Conservation (phyloP, 2,329 filamentous ascomycete species). For the Diaporthe citri region DNA sequence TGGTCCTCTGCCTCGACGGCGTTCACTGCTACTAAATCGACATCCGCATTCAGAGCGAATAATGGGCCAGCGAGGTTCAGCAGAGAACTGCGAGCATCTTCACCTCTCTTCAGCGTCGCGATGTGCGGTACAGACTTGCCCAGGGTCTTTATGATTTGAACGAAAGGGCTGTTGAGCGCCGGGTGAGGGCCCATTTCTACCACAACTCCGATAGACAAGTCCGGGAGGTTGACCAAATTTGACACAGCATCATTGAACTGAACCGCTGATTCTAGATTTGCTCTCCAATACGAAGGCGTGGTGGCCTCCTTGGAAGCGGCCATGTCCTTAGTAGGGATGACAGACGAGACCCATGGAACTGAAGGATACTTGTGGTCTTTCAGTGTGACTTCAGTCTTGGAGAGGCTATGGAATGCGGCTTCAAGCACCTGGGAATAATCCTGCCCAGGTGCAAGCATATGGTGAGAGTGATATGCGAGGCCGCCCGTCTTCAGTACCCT, state of each 20-base stretch:
- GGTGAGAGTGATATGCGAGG: neutral
- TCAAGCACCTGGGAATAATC: neutral
- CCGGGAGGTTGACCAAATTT: constrained; percentile 41
- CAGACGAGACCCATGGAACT: neutral
- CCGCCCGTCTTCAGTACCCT: neutral
- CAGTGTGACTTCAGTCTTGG: neutral
- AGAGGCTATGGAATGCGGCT: neutral
- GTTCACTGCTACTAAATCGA: neutral
- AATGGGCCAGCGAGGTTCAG: neutral
- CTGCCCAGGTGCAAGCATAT: neutral
- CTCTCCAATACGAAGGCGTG: constrained; percentile 42
- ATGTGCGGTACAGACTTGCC: neutral
- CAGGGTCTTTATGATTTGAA: constrained; percentile 43
- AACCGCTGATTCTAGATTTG: constrained; percentile 10
- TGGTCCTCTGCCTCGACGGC: neutral
- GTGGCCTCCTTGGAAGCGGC: neutral
- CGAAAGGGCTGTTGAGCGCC: constrained; percentile 46
- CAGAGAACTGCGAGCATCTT: neutral
- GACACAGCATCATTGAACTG: constrained; percentile 16
- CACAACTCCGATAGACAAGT: constrained; percentile 36
- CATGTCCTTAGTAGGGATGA: neutral
- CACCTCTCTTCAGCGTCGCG: neutral
- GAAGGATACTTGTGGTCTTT: neutral
- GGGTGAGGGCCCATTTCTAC: constrained; percentile 40
- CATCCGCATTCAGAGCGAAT: neutral